Evolutionary conservation across 129 eudicot genomes (phyloP), one percentile per base, ranked within the genome.

Genomic region (Saposhnikovia divaricata): DNA sequence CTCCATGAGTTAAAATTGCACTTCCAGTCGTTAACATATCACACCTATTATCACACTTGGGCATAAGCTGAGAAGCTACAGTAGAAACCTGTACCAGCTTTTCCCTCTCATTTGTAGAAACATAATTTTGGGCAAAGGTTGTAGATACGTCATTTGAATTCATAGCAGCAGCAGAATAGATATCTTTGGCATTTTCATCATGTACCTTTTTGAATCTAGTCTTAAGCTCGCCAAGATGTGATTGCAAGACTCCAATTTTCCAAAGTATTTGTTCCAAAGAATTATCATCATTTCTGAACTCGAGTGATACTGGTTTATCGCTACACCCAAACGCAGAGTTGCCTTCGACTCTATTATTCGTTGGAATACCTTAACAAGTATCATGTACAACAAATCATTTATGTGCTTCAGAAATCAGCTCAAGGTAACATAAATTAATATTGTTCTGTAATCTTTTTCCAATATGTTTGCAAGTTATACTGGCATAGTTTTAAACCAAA

Each of bases 181-280:
- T 76, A 80, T 82, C 82, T 45, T 74, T 91, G 4, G 81, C 81
- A 77, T 87, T 88, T 81, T 88, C 92, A 57, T 72, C 74, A 63
- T 79, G 81, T 53, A 91, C 77, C 69, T 80, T 78, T 77, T 84
- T 79, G 16, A 84, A 75, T 76, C 88, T 88, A 51, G 75, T 63
- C 78, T 81, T 90, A 88, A 93, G 84, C 72, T 84, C 81, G 51
- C 61, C 77, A 43, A 88, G 85, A 74, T 84, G 90, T 16, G 87
- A 79, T 71, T 91, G 87, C 57, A 86, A 77, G 74, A 69, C 82
- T 43, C 84, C 92, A 57, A 93, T 87, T 84, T 86, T 87, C 80
- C 83, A 73, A 66, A 93, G 90, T 37, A 91, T 38, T 43, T 86
- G 75, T 82, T 91, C 98, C 82, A 90, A 53, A 28, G 89, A 85